Conservation (phyloP, 2,329 filamentous ascomycete genomes). For the Colletotrichum sp. region DNA sequence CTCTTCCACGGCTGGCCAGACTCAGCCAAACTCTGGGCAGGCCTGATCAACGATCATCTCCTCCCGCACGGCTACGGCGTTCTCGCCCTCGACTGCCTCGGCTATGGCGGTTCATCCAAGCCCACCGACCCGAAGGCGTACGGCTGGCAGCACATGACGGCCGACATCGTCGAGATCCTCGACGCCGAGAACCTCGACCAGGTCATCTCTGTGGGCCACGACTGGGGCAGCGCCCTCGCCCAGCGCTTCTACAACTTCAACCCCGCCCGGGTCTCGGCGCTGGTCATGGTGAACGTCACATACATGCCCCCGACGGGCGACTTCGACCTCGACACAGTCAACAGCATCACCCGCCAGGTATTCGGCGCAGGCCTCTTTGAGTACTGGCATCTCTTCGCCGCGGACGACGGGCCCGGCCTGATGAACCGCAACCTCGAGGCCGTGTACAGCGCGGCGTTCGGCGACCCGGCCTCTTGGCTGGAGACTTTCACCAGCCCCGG, state of each 20-base stretch:
- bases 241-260: constrained; percentile 46
- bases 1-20: constrained; percentile 58
- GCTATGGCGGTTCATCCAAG: constrained; percentile 44
- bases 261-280: constrained; percentile 42
- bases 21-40: constrained; percentile 47
- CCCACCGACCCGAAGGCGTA: constrained; percentile 42
- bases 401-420: constrained; percentile 41
- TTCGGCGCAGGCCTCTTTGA: constrained; percentile 41
- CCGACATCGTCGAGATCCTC: constrained; percentile 45
- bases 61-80: constrained; percentile 40
- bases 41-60: constrained; percentile 43
- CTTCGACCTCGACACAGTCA: constrained; percentile 41
- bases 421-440: constrained; percentile 42
- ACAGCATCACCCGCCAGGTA: constrained; percentile 31
- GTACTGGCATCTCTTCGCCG: constrained; percentile 53
- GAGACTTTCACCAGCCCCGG: constrained; percentile 39
- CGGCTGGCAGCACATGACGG: constrained; percentile 36
- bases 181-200: constrained; percentile 37
- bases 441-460: constrained; percentile 38
- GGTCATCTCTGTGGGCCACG: constrained; percentile 51
- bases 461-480: constrained; percentile 32
- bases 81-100: constrained; percentile 42
- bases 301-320: constrained; percentile 39
- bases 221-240: constrained; percentile 50
- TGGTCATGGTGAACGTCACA: constrained; percentile 45